Evolutionary conservation across 2,329 filamentous ascomycete species (phyloP).

Genomic region (Lasiodiplodia citricola): DNA sequence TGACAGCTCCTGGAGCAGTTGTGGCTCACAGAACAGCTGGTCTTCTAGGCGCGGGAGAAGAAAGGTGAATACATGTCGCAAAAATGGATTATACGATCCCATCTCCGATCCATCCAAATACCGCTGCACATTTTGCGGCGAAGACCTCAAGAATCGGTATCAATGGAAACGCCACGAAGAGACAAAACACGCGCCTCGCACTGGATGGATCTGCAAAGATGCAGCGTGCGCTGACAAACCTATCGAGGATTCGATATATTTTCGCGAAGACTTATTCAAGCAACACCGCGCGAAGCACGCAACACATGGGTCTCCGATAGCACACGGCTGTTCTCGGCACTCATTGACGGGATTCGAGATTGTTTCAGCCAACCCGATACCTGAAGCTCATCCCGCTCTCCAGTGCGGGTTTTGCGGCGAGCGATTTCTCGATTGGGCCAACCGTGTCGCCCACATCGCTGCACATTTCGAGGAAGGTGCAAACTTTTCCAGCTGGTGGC

Average conservation of each 20-base stretch:
- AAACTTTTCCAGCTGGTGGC: neutral
- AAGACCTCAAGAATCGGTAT: neutral
- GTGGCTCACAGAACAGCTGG: too few relatives aligned
- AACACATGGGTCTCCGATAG: too few relatives aligned
- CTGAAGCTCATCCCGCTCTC: neutral
- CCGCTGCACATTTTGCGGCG: conserved; percentile 10
- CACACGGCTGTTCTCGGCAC: too few relatives aligned
- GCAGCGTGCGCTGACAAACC: neutral
- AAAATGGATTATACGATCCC: too few relatives aligned
- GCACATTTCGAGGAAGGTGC: neutral
- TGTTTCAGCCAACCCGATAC: neutral
- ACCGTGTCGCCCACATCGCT: neutral
- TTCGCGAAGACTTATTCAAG: neutral
- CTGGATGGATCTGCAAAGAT: neutral
- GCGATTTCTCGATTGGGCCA: neutral
- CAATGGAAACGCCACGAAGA: conserved; percentile 17
- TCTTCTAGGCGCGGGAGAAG: too few relatives aligned
- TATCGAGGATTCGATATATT: neutral
- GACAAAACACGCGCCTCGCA: neutral
- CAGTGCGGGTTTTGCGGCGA: neutral
- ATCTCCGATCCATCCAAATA: neutral
- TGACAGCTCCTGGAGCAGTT: too few relatives aligned
- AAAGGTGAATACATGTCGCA: too few relatives aligned
- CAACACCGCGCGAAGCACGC: neutral
- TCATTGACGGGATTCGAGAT: too few relatives aligned